Conservation (phyloP, 345 rosid species). For the Moricandia arvensis region DNA sequence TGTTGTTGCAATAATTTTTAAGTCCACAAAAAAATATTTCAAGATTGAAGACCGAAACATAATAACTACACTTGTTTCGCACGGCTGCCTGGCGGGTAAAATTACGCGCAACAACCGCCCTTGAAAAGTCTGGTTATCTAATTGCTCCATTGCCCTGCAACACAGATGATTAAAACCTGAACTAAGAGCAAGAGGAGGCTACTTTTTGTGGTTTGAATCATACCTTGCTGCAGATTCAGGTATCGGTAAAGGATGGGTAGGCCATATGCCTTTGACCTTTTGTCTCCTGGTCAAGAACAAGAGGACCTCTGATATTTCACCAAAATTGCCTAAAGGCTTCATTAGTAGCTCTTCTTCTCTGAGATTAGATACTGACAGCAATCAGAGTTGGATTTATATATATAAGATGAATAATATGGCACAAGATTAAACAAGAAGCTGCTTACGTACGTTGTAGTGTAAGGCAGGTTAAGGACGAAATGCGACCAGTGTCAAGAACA, state of each 20-base stretch:
- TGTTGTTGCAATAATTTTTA: slow-evolving; percentile 22
- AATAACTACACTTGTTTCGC: slow-evolving; percentile 54
- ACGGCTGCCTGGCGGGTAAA: slow-evolving; percentile 65
- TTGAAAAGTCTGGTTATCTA: slow-evolving; percentile 79
- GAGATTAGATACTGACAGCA: slow-evolving; percentile 7
- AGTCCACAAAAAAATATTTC: background rate
- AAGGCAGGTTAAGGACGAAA: background rate
- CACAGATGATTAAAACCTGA: background rate
- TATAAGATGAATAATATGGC: background rate
- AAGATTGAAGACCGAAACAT: background rate
- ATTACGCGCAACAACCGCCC: slow-evolving; percentile 88
- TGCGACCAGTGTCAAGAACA: background rate
- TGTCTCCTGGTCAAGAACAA: slow-evolving; percentile 83
- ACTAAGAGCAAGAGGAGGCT: background rate
- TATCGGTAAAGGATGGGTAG: slow-evolving; percentile 56
- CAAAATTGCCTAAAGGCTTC: slow-evolving; percentile 63
- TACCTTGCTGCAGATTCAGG: slow-evolving; percentile 79
- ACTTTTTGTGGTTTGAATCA: background rate
- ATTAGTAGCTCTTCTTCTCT: slow-evolving; percentile 74
- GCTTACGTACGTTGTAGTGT: background rate
- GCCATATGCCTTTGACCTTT: slow-evolving; percentile 90
- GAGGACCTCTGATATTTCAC: slow-evolving; percentile 62
- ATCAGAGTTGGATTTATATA: background rate
- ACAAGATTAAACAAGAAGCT: background rate
- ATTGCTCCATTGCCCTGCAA: slow-evolving; percentile 69